These are phyloP conservation scores for Toxicodendron radicans DNA, from an alignment of 345 rosid genomes.

Conservation along the genomic window DNA sequence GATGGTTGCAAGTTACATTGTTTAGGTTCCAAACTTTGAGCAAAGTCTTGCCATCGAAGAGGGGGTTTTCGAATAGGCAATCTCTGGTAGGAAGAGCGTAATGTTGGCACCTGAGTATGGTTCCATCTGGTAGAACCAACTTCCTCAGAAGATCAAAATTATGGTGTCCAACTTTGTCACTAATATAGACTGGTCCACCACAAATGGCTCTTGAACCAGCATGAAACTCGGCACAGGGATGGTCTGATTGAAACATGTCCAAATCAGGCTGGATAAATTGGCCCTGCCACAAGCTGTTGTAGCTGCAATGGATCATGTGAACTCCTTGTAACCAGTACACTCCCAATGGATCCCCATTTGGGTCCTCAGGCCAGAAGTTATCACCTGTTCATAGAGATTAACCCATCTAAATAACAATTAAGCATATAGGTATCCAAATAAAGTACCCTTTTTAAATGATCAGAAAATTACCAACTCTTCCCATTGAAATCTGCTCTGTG, in stretches of 20 bases:
- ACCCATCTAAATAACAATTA: neutral
- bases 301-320: slow-evolving; percentile 27
- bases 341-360: slow-evolving; percentile 21
- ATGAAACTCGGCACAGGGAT: slow-evolving; percentile 32
- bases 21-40: slow-evolving; percentile 19
- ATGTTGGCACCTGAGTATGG: slow-evolving; percentile 24
- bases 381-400: slow-evolving; percentile 6
- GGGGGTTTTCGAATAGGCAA: slow-evolving; percentile 17
- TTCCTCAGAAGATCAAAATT: slow-evolving; percentile 31
- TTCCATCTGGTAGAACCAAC: slow-evolving; percentile 31
- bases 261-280: slow-evolving; percentile 37
- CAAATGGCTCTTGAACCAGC: slow-evolving; percentile 33
- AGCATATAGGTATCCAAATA: too few species aligned
- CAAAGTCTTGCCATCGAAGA: slow-evolving; percentile 17
- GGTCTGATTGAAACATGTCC: slow-evolving; percentile 35
- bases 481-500: slow-evolving; percentile 18
- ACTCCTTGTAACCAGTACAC: slow-evolving; percentile 26
- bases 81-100: slow-evolving; percentile 35
- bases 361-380: slow-evolving; percentile 23
- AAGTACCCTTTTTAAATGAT: neutral
- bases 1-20: neutral
- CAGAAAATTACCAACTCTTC: slow-evolving; percentile 16
- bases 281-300: slow-evolving; percentile 30
- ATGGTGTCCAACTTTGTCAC: slow-evolving; percentile 28
- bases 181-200: slow-evolving; percentile 31